phyloP scores from a whole-genome alignment of 75 land plant species.

The Ceratopteris richardii region DNA sequence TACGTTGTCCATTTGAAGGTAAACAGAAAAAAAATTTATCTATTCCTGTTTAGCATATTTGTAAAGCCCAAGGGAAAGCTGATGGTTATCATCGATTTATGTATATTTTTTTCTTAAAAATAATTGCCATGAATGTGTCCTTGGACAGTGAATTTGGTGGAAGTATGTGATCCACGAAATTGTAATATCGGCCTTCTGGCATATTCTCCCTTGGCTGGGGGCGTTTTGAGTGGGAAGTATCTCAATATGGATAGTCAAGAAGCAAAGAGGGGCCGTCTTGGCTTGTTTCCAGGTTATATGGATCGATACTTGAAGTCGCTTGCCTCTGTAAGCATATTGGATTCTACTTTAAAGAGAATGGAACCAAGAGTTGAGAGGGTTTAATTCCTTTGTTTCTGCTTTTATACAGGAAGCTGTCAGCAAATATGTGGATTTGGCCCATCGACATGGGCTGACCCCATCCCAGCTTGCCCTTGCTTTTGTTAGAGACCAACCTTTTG shows the following conservation, averaged over 20 bases:
- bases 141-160: slow-evolving; percentile 88
- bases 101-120: no score
- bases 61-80: no score
- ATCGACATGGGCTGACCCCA: slow-evolving; percentile 56
- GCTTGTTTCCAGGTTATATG: slow-evolving; percentile 94
- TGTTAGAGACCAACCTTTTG: slow-evolving; percentile 67
- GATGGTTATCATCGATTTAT: no score
- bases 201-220: slow-evolving; percentile 91
- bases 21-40: not conserved
- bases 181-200: slow-evolving; percentile 87
- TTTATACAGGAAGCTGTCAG: slow-evolving; percentile 68
- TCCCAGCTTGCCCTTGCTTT: slow-evolving; percentile 82
- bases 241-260: slow-evolving; percentile 44
- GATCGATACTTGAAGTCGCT: slow-evolving; percentile 71
- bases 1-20: slow-evolving; percentile 79
- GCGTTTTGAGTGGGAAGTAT: slow-evolving; percentile 75
- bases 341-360: no score
- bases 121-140: no score
- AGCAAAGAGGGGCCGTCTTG: slow-evolving; percentile 58
- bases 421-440: slow-evolving; percentile 53
- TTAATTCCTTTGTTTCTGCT: no score
- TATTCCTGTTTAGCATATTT: not conserved
- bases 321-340: slow-evolving; percentile 43
- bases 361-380: no score
- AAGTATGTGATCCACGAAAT: slow-evolving; percentile 86